Percentiles rank a stretch among this genome's conserved stretches.
Conservation (phyloP, 1,284 basidiomycete genomes). For the Trametes sp. region DNA sequence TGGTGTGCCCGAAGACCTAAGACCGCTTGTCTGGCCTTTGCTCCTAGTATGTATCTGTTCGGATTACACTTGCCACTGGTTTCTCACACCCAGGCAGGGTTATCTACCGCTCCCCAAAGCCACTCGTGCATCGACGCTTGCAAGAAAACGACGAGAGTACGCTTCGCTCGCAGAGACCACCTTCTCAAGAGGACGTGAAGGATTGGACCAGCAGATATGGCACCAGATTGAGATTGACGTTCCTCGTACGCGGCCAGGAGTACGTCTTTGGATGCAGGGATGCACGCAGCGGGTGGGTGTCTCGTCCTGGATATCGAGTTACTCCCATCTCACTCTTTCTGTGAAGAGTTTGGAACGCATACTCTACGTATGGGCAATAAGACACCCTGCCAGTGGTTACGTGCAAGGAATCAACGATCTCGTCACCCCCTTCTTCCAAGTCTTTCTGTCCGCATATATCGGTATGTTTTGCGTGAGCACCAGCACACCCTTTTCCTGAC, state of each 20-base stretch:
- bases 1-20: conserved; percentile 88
- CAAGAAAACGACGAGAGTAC: conserved; percentile 94
- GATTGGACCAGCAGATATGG: conserved; percentile 95
- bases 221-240: conserved; percentile 99
- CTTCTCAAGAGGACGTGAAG: conserved; percentile 86
- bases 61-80: neutral
- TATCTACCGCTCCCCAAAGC: conserved; percentile 90
- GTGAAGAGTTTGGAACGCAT: conserved; percentile 88
- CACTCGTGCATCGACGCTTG: conserved; percentile 79
- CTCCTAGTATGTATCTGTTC: conserved; percentile 72
- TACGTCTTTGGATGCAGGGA: conserved; percentile 87
- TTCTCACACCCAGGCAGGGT: conserved; percentile 60
- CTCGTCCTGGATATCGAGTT: neutral
- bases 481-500: conserved; percentile 16
- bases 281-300: conserved; percentile 82
- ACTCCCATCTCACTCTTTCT: neutral
- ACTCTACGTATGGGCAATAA: conserved; percentile 96
- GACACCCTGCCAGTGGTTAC: conserved; percentile 96
- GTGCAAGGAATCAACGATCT: conserved; percentile 99
- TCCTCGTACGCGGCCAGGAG: conserved; percentile 92
- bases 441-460: conserved; percentile 92
- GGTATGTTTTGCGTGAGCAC: conserved; percentile 54
- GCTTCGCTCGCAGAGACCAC: conserved; percentile 88
- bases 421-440: conserved; percentile 94
- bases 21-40: conserved; percentile 95